Evolutionary conservation across 129 eudicot genomes (phyloP), one percentile per base, ranked within the genome.

Genomic region (Flaveria robusta): DNA sequence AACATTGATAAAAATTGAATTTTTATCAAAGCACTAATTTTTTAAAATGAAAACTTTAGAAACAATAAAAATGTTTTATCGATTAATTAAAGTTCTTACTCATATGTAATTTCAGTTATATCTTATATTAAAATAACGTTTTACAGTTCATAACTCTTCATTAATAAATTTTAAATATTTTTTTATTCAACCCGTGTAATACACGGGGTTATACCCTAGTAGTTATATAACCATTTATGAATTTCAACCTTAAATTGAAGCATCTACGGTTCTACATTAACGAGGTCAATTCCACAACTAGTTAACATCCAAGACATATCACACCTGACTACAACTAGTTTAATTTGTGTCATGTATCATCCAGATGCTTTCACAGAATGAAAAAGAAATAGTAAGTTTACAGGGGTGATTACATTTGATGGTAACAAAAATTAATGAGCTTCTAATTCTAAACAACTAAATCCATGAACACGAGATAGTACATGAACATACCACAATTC

Each of bases 341-440:
- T 7, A 12, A 12, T 29, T 65, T 23, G 67, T 66, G 60, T 42
- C 45, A 77, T 68, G 68, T 54, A 37, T 42, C 65, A 70, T 75
- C 71, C 70, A 70, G 7, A 52, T 42, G 74, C 55, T 67, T 65
- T 65, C 69, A 71, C 54, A 47, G 10, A 50, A 62, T 11, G 65
- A 31, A 70, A 55, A 78, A 60, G n/a, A 16, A 43, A 26, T 20
- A 62, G n/a, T 34, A 34, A 66, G 71, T 76, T 54, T 79, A 79
- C 83, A 79, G 8, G 52, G 68, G 34, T 72, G 73, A 71, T 62
- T 79, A 71, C 83, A 72, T 16, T 77, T 68, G 42, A 77, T 39
- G 46, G 29, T 9, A 23, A 45, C 49, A 64, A 71, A 41, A 50
- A 49, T 18, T 5, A 72, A 24, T 64, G 15, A 65, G 47, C 51